Conservation (phyloP, 257 asterid genomes). For the Solanum chiquidenum region DNA sequence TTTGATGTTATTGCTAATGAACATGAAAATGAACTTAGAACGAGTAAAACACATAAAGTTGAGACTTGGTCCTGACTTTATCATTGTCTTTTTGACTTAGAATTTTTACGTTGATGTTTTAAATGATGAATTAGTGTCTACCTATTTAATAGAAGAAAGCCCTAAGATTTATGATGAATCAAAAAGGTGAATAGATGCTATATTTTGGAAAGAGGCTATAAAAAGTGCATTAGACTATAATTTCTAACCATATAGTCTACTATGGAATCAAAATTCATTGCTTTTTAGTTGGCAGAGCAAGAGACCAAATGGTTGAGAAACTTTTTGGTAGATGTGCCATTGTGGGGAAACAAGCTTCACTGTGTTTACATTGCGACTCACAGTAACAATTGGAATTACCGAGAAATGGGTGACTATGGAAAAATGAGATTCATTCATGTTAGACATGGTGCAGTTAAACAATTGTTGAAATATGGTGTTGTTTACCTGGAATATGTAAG, state of each 20-base stretch:
- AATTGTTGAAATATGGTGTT: not conserved
- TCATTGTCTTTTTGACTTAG: not conserved
- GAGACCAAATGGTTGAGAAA: not conserved
- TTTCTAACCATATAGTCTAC: not conserved
- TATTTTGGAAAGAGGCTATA: not conserved
- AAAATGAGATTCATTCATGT: not conserved
- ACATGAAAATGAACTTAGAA: not conserved
- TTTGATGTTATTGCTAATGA: not conserved
- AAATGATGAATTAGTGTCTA: not conserved
- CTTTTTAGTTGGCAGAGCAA: not conserved
- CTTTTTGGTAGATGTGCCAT: not conserved
- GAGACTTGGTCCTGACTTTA: not conserved
- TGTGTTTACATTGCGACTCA: not conserved
- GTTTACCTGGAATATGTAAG: not conserved
- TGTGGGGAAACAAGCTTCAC: not conserved
- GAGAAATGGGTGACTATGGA: not conserved
- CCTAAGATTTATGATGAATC: not conserved
- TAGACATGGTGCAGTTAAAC: not conserved
- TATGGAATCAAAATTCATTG: not conserved
- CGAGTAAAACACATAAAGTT: not conserved
- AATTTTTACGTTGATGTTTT: not conserved
- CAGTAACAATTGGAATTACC: not conserved
- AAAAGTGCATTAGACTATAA: not conserved
- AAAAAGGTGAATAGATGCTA: not conserved
- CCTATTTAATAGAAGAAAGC: not conserved